A percentile compares a stretch with the other conserved stretches of the same genome.
Conservation (phyloP, 1,284 basidiomycete genomes). For the Malassezia slooffiae region DNA sequence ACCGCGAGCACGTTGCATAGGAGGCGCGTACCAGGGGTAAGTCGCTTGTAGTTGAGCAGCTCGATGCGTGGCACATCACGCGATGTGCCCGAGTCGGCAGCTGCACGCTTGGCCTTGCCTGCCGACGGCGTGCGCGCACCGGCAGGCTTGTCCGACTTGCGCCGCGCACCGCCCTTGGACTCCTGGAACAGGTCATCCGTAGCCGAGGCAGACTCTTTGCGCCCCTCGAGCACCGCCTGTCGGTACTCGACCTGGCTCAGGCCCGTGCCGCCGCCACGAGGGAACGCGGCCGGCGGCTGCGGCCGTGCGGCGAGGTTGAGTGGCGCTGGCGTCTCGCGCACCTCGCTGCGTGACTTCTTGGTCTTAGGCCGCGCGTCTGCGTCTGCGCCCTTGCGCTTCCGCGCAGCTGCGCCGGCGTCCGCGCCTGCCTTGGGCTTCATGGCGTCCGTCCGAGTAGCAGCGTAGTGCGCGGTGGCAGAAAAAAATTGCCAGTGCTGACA, state of each 20-base stretch:
- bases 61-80: constrained; percentile 61
- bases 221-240: constrained; percentile 68
- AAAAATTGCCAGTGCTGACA: not conserved
- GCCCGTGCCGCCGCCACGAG: constrained; percentile 63
- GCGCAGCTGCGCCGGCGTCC: not conserved
- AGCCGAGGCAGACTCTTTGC: constrained; percentile 62
- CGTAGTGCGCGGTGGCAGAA: not conserved
- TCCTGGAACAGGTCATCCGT: constrained; percentile 57
- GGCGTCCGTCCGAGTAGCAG: too few species aligned
- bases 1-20: constrained; percentile 76
- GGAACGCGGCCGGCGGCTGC: constrained; percentile 74
- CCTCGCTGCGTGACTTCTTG: not conserved
- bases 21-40: constrained; percentile 72
- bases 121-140: constrained; percentile 6
- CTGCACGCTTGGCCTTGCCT: constrained; percentile 7
- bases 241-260: constrained; percentile 87
- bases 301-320: constrained; percentile 22
- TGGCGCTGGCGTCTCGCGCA: constrained; percentile 6
- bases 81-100: constrained; percentile 40
- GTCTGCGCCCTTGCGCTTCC: not conserved
- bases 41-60: constrained; percentile 88
- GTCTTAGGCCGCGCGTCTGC: not conserved
- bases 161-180: constrained; percentile 16
- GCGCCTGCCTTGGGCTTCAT: constrained; percentile 3
- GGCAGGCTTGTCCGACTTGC: constrained; percentile 22